Evolutionary conservation across 2,329 filamentous ascomycete species (phyloP).

Genomic region (Fusarium foetens): DNA sequence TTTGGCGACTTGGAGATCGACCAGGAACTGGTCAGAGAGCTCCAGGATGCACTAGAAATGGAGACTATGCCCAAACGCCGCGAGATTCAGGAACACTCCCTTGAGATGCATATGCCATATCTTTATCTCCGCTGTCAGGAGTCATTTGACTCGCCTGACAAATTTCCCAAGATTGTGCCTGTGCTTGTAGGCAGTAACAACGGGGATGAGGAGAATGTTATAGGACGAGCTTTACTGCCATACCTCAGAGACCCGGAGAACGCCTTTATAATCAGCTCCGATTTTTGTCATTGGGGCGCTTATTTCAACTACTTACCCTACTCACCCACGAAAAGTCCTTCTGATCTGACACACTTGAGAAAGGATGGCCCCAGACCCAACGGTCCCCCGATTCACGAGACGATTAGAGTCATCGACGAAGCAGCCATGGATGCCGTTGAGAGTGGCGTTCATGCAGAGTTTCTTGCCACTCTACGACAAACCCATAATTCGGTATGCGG

Average conservation of each 20-base stretch:
- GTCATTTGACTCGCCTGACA: constrained; percentile 58
- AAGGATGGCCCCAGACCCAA: constrained; percentile 48
- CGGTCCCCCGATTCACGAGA: constrained; percentile 76
- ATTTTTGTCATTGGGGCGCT: constrained; percentile 96
- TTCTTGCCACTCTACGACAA: constrained; percentile 72
- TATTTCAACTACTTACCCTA: constrained; percentile 87
- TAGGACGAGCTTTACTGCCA: constrained; percentile 77
- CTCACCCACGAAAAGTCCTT: constrained; percentile 55
- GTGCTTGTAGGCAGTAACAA: constrained; percentile 84
- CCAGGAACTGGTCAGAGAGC: constrained; percentile 59
- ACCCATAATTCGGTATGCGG: constrained; percentile 96
- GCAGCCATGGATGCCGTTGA: constrained; percentile 87
- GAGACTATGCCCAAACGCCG: constrained; percentile 68
- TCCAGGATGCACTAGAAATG: constrained; percentile 54
- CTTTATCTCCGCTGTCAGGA: constrained; percentile 79
- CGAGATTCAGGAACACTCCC: constrained; percentile 88
- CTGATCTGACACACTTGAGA: constrained; percentile 53
- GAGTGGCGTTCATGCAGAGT: constrained; percentile 75
- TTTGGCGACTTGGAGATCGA: constrained; percentile 78
- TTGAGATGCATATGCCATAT: constrained; percentile 97
- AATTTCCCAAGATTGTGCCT: constrained; percentile 81
- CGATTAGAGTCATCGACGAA: constrained; percentile 82
- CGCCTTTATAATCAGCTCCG: constrained; percentile 89
- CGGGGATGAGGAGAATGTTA: constrained; percentile 70
- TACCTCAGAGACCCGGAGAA: constrained; percentile 81